Percentiles rank a stretch among this genome's conserved stretches.
phyloP scores from a whole-genome alignment of 2,329 filamentous ascomycete genomes.

The Neofusicoccum cordaticola region DNA sequence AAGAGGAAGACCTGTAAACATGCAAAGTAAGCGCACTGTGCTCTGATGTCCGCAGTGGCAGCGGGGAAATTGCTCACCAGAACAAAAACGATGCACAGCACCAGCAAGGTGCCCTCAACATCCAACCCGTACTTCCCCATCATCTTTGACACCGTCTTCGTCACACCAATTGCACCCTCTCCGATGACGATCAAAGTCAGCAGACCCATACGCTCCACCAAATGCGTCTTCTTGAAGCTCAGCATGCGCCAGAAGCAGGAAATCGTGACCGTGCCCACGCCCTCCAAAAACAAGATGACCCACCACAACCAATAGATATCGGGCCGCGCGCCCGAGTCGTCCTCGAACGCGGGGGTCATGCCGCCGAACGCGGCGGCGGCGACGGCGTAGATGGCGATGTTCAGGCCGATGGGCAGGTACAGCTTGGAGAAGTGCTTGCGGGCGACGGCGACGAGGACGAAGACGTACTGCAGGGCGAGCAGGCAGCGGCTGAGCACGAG shows the following conservation, averaged over 20 bases:
- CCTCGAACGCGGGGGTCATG: slow-evolving; percentile 34
- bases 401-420: slow-evolving; percentile 32
- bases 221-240: slow-evolving; percentile 60
- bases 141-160: slow-evolving; percentile 48
- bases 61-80: slow-evolving; percentile 26
- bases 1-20: slow-evolving; percentile 53
- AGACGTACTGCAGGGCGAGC: slow-evolving; percentile 31
- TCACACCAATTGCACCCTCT: slow-evolving; percentile 63
- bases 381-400: slow-evolving; percentile 29
- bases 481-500: slow-evolving; percentile 34
- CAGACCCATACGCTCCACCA: slow-evolving; percentile 62
- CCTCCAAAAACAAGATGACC: slow-evolving; percentile 52
- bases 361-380: slow-evolving; percentile 30
- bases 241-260: slow-evolving; percentile 57
- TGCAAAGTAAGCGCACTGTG: not conserved
- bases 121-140: slow-evolving; percentile 38
- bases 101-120: slow-evolving; percentile 32
- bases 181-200: slow-evolving; percentile 66
- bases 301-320: slow-evolving; percentile 37
- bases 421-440: slow-evolving; percentile 30
- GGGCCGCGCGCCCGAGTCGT: slow-evolving; percentile 19
- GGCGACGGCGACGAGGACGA: slow-evolving; percentile 32
- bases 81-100: slow-evolving; percentile 36
- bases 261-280: slow-evolving; percentile 50
- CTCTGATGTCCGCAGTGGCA: not conserved